phyloP scores from a whole-genome alignment of 768 basidiomycete species.

The Calvatia gigantea region DNA sequence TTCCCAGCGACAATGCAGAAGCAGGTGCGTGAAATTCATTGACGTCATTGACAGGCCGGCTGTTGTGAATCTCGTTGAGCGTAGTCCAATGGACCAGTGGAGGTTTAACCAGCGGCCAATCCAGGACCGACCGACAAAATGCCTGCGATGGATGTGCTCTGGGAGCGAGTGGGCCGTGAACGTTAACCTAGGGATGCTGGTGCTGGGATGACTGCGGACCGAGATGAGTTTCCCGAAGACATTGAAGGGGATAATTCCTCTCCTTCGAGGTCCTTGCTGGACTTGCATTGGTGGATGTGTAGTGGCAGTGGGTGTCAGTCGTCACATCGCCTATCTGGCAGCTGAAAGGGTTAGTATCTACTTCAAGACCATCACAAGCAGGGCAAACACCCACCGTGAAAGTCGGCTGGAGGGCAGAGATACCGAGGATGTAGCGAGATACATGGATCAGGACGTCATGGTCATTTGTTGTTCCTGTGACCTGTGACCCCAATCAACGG shows the following conservation, averaged over 20 bases:
- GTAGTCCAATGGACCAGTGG: conserved; percentile 27
- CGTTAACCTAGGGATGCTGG: conserved; percentile 13
- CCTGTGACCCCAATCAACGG: background rate
- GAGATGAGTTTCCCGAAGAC: background rate
- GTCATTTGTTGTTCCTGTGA: background rate
- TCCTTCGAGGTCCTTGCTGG: conserved; percentile 13
- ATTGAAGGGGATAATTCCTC: background rate
- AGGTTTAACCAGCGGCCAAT: conserved; percentile 14
- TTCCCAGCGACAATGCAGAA: conserved; percentile 27
- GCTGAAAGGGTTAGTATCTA: background rate
- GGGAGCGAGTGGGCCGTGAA: conserved; percentile 15
- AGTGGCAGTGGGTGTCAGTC: background rate
- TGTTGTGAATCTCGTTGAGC: conserved; percentile 19
- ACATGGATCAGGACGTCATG: background rate
- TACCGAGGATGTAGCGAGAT: background rate
- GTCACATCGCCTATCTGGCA: background rate
- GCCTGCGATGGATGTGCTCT: conserved; percentile 24
- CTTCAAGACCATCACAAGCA: background rate
- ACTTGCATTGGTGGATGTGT: conserved; percentile 12
- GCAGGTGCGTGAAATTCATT: conserved; percentile 14
- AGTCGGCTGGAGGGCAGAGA: background rate
- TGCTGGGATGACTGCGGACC: background rate
- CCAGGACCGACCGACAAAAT: conserved; percentile 2
- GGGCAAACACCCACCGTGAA: background rate
- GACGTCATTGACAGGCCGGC: conserved; percentile 17